phyloP scores from a whole-genome alignment of 2,329 filamentous ascomycete genomes.

The Pseudogymnoascus sp. region DNA sequence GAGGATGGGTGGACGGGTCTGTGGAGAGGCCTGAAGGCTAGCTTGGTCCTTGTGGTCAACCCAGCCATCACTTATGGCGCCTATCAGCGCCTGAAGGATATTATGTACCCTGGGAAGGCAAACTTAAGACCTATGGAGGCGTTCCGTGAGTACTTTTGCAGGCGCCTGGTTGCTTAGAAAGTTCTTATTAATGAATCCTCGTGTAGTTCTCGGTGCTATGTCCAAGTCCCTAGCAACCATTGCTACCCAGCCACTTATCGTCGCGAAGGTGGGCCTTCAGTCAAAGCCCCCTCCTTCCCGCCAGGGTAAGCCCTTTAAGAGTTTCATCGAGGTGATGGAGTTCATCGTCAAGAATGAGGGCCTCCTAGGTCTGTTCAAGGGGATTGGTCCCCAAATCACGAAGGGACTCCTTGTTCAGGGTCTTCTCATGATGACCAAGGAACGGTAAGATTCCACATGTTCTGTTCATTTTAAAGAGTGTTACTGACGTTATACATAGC shows the following conservation, averaged over 20 bases:
- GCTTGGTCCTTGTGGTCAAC: conserved; percentile 89
- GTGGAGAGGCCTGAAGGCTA: conserved; percentile 93
- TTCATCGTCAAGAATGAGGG: conserved; percentile 92
- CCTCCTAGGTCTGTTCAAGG: conserved; percentile 79
- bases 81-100: conserved; percentile 77
- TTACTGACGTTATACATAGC: conserved; percentile 28
- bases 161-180: not conserved
- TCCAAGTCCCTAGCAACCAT: conserved; percentile 91
- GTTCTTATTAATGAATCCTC: conserved; percentile 14
- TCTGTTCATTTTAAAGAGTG: conserved; percentile 12
- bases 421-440: conserved; percentile 98
- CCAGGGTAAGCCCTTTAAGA: conserved; percentile 85
- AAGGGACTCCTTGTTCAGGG: conserved; percentile 93
- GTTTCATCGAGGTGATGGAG: conserved; percentile 86
- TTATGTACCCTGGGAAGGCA: conserved; percentile 67
- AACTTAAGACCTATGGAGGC: conserved; percentile 77
- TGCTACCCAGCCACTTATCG: conserved; percentile 87
- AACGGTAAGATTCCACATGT: conserved; percentile 51
- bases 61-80: conserved; percentile 96
- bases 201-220: conserved; percentile 73
- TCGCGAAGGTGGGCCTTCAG: conserved; percentile 94
- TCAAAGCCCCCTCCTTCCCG: conserved; percentile 79
- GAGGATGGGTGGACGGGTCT: conserved; percentile 84
- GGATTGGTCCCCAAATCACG: conserved; percentile 84
- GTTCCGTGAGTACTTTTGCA: conserved; percentile 59